Base-by-base conservation (phyloP, 208 protist species). In the Crithidia expoeki region DNA sequence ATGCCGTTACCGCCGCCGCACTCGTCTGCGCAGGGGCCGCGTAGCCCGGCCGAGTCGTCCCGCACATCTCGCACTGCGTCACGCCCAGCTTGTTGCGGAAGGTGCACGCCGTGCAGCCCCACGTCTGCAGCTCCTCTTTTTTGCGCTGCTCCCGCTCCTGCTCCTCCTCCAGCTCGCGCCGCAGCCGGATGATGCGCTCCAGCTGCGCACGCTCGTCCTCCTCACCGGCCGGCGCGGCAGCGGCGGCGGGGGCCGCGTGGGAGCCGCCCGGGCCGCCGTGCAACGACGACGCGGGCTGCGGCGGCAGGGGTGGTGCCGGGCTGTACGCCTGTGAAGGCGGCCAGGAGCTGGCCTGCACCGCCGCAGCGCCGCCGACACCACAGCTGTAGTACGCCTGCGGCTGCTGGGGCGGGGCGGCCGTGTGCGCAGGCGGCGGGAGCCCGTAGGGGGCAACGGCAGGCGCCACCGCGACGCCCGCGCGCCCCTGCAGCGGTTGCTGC, bases 181-280 rank as follows among this genome's bases (percentile, higher is more conserved):
- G 86, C 65, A 95, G 79, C 16, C 87, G 84, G 65, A 91, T 88
- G 55, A 95, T 95, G 51, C 90, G 88, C 65, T 93, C 90, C 58
- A 95, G 67, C 65, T 95, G 90, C 56, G 66, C 79, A 12, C 71
- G 53, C 71, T 95, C 90, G 38, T 93, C 86, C 50, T 94, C 86
- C 58, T 94, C 89, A 32, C 57, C 32, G 7, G 61, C 74, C 16
- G 25, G 2, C 12, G 57, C 44, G 9, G 60, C 57, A 21, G 59
- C 28, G 33, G 52, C 51, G 6, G 23, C 51, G 5, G 23, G 27
- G 33, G 33, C 25, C 25, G 44, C 36, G 47, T 9, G 6, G 16
- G 58, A 33, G 25, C 51, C 46, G 34, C 51, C 16, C 12, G 32
- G 52, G 21, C 25, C 7, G 46, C 36, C 19, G 28, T 59, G 47